These are phyloP conservation scores for Termitomyces sp. DNA, from an alignment of 768 basidiomycete species.

Conservation along the genomic window DNA sequence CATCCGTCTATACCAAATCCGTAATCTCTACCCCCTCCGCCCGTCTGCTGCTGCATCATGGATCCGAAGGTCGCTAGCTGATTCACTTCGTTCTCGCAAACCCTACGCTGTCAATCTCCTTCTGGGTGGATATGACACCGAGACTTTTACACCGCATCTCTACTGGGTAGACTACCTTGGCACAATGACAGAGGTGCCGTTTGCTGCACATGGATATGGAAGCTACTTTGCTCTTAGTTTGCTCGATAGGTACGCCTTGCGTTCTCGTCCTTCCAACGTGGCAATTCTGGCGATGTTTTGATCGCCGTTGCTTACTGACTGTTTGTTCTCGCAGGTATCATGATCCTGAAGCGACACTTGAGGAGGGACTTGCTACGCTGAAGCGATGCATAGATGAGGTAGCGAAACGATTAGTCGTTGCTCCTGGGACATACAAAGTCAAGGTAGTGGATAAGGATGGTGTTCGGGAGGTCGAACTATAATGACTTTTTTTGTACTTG, in stretches of 20 bases:
- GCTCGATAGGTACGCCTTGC: slow-evolving; percentile 71
- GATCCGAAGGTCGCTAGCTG: slow-evolving; percentile 89
- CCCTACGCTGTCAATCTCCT: slow-evolving; percentile 93
- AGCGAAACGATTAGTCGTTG: slow-evolving; percentile 75
- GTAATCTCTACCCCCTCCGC: slow-evolving; percentile 85
- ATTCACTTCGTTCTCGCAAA: slow-evolving; percentile 80
- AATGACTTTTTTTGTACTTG: slow-evolving; percentile 15
- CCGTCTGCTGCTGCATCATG: slow-evolving; percentile 92
- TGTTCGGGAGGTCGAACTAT: slow-evolving; percentile 75
- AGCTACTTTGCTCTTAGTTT: slow-evolving; percentile 90
- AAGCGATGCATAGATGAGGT: slow-evolving; percentile 89
- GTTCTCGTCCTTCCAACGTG: neutral
- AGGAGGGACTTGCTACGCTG: slow-evolving; percentile 82
- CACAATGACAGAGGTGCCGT: slow-evolving; percentile 84
- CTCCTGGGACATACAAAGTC: slow-evolving; percentile 79
- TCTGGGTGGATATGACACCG: slow-evolving; percentile 87
- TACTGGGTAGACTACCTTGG: slow-evolving; percentile 99
- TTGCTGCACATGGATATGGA: slow-evolving; percentile 94
- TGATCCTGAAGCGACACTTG: slow-evolving; percentile 78
- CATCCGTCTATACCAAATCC: slow-evolving; percentile 93
- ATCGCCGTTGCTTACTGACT: neutral
- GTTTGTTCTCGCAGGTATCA: slow-evolving; percentile 62
- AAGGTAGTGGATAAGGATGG: slow-evolving; percentile 94
- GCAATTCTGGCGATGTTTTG: too few species aligned
- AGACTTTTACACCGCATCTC: slow-evolving; percentile 65